phyloP scores from a whole-genome alignment of 345 rosid species.

The Bretschneidera sinensis region DNA sequence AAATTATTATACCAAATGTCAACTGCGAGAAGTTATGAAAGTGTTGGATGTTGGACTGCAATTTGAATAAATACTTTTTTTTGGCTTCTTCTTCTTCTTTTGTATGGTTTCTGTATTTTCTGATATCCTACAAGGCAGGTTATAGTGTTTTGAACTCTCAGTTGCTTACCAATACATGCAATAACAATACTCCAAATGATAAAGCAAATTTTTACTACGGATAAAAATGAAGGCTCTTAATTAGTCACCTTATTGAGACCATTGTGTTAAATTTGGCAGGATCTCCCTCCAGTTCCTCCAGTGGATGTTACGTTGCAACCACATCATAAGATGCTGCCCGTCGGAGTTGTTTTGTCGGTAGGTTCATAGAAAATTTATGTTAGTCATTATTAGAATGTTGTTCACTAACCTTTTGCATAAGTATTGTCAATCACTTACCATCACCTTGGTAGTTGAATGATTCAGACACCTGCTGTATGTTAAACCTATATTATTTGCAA shows the following conservation, averaged over 20 bases:
- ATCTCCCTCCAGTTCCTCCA: slow-evolving; percentile 77
- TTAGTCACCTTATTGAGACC: background rate
- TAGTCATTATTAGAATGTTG: background rate
- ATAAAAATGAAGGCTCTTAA: background rate
- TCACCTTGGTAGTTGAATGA: slow-evolving; percentile 14
- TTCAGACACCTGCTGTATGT: slow-evolving; percentile 6
- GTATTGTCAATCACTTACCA: background rate
- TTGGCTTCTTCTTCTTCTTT: too few species aligned
- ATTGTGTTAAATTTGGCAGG: slow-evolving; percentile 32
- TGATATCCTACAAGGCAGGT: background rate
- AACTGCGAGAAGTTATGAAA: background rate
- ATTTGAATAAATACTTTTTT: too few species aligned
- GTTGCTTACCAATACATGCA: background rate
- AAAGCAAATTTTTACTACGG: background rate
- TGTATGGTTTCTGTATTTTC: background rate
- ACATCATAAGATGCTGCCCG: slow-evolving; percentile 66
- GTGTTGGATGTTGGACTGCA: background rate
- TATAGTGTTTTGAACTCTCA: background rate
- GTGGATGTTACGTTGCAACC: slow-evolving; percentile 56
- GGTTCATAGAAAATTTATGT: slow-evolving; percentile 13
- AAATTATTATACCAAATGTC: background rate
- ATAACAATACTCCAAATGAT: background rate
- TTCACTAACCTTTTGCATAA: background rate
- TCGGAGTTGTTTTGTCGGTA: slow-evolving; percentile 86
- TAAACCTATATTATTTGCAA: slow-evolving; percentile 10